Evolutionary conservation across 345 rosid species (phyloP).

Genomic region (Sonneratia caseolaris): DNA sequence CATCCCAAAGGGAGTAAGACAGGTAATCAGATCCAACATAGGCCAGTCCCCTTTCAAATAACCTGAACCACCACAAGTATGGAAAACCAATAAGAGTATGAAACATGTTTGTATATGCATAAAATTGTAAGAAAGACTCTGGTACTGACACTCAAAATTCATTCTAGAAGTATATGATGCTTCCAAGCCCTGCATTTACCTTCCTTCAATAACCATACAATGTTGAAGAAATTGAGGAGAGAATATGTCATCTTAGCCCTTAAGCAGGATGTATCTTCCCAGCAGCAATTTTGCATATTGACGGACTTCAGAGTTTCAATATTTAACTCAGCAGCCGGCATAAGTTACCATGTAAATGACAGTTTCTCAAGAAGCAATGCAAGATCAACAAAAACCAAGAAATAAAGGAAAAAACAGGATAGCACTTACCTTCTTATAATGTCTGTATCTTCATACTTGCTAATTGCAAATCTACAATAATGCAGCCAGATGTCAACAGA

Average conservation of each 20-base stretch:
- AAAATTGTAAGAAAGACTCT: slow-evolving; percentile 23
- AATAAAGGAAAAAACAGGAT: slow-evolving; percentile 16
- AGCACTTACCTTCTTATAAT: slow-evolving; percentile 75
- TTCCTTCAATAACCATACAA: slow-evolving; percentile 78
- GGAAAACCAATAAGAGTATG: slow-evolving; percentile 13
- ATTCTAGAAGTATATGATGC: slow-evolving; percentile 57
- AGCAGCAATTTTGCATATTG: slow-evolving; percentile 85
- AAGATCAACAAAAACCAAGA: slow-evolving; percentile 21
- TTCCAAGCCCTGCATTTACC: slow-evolving; percentile 89
- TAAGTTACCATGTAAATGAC: slow-evolving; percentile 31
- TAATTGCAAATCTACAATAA: slow-evolving; percentile 71
- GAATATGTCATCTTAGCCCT: slow-evolving; percentile 87
- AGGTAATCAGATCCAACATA: slow-evolving; percentile 90
- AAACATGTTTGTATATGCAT: slow-evolving; percentile 15
- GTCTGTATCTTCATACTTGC: slow-evolving; percentile 88
- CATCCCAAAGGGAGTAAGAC: slow-evolving; percentile 80
- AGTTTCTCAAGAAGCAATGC: slow-evolving; percentile 23
- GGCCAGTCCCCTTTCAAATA: slow-evolving; percentile 82
- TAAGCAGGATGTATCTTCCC: slow-evolving; percentile 81
- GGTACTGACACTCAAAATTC: slow-evolving; percentile 55
- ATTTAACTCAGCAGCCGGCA: slow-evolving; percentile 35
- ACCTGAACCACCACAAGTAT: slow-evolving; percentile 10
- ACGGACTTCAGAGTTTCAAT: slow-evolving; percentile 62
- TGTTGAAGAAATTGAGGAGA: slow-evolving; percentile 65
- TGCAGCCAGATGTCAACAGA: slow-evolving; percentile 98